Conservation (phyloP, 768 basidiomycete species). For the Tylopilus sp. region DNA sequence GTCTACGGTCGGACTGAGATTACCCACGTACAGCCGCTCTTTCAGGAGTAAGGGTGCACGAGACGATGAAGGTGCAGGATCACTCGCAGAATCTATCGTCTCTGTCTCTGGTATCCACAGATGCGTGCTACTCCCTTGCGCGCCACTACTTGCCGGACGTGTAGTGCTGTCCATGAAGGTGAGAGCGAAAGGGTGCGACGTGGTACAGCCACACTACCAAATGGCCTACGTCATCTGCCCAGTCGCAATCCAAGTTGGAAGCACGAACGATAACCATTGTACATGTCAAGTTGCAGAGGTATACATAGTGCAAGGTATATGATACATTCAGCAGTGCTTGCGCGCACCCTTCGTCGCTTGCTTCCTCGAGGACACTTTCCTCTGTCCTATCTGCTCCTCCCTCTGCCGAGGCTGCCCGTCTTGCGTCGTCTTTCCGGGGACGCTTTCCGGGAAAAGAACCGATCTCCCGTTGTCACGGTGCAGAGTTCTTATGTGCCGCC, state of each 20-base stretch:
- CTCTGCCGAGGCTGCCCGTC: neutral
- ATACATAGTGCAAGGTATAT: neutral
- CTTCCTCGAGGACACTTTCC: slow-evolving; percentile 1
- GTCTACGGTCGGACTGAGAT: slow-evolving; percentile 81
- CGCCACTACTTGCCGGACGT: neutral
- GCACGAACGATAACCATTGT: too few relatives aligned
- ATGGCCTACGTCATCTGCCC: slow-evolving; percentile 18
- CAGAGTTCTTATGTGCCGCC: slow-evolving; percentile 19
- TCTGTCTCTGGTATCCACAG: slow-evolving; percentile 33
- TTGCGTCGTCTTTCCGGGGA: neutral
- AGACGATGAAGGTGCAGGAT: slow-evolving; percentile 23
- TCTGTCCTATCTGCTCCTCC: slow-evolving; percentile 7
- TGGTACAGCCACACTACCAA: neutral
- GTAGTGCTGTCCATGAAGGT: slow-evolving; percentile 13
- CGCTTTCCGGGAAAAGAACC: neutral
- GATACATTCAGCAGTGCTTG: slow-evolving; percentile 1
- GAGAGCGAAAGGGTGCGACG: neutral
- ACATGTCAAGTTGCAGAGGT: neutral
- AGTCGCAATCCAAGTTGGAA: too few relatives aligned
- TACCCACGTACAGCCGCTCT: slow-evolving; percentile 88
- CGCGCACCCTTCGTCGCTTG: slow-evolving; percentile 6
- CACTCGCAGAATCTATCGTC: slow-evolving; percentile 10
- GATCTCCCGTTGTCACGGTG: slow-evolving; percentile 3
- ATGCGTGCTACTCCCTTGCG: slow-evolving; percentile 17
- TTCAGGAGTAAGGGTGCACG: slow-evolving; percentile 38